phyloP scores from a whole-genome alignment of 2,329 filamentous ascomycete genomes.

The Phialophora expanda region DNA sequence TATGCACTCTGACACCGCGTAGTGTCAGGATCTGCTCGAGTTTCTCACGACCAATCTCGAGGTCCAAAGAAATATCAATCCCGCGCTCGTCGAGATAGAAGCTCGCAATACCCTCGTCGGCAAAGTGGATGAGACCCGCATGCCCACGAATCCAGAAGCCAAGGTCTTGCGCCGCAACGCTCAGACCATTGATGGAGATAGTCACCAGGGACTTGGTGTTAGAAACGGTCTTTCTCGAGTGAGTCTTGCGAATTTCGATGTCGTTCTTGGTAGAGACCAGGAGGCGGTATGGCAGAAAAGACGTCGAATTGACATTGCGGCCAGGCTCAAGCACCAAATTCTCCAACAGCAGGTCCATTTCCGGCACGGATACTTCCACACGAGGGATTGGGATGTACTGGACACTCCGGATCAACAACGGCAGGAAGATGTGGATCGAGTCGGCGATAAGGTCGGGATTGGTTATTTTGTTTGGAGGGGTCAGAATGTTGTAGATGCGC shows the following conservation, averaged over 20 bases:
- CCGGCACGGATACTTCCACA: constrained; percentile 82
- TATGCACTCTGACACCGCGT: constrained; percentile 74
- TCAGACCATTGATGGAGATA: constrained; percentile 80
- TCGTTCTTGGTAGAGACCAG: constrained; percentile 85
- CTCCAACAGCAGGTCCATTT: constrained; percentile 83
- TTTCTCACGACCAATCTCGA: constrained; percentile 78
- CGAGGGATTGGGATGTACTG: constrained; percentile 90
- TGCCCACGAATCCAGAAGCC: constrained; percentile 89
- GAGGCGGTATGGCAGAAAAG: constrained; percentile 85
- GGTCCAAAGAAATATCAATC: constrained; percentile 81
- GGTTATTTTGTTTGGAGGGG: constrained; percentile 65
- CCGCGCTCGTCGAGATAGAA: constrained; percentile 86
- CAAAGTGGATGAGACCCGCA: constrained; percentile 73
- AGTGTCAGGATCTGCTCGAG: constrained; percentile 83
- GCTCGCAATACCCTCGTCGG: constrained; percentile 82
- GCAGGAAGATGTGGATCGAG: constrained; percentile 78
- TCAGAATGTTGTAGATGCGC: constrained; percentile 73
- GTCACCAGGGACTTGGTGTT: constrained; percentile 73
- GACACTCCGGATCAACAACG: constrained; percentile 74
- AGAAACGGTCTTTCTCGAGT: constrained; percentile 68
- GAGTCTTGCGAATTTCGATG: constrained; percentile 80
- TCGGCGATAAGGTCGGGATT: constrained; percentile 78
- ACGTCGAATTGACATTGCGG: constrained; percentile 79
- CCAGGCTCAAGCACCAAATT: constrained; percentile 91
- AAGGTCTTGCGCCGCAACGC: constrained; percentile 81